These are phyloP conservation scores for Metarhizium humberi DNA, from an alignment of 2,329 filamentous ascomycete species.

Conservation along the genomic window DNA sequence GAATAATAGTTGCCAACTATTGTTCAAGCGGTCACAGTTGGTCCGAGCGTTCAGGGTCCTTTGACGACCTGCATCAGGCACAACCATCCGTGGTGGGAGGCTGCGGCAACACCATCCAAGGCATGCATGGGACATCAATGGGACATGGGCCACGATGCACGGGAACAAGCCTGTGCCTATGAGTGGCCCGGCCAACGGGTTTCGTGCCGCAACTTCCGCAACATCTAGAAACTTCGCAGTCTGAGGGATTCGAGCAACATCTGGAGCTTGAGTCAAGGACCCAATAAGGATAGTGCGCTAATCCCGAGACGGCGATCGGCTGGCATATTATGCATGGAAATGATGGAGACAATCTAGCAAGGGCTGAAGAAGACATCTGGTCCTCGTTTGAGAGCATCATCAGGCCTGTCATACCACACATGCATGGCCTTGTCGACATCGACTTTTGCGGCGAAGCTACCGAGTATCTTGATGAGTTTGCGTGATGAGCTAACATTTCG, in stretches of 20 bases:
- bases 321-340: slow-evolving; percentile 9
- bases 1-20: not conserved
- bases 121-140: not conserved
- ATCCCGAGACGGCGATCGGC: slow-evolving; percentile 9
- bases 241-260: too few relatives aligned
- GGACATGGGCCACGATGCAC: not conserved
- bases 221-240: not conserved
- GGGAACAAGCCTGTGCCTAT: not conserved
- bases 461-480: not conserved
- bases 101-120: not conserved
- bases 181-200: not conserved
- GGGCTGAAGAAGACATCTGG: not conserved
- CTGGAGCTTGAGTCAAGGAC: slow-evolving; percentile 4
- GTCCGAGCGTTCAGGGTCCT: not conserved
- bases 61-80: not conserved
- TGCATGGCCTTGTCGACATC: too few relatives aligned
- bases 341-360: not conserved
- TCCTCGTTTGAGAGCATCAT: not conserved
- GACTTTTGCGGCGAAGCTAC: not conserved
- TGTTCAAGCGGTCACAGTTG: not conserved
- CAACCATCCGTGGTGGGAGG: not conserved
- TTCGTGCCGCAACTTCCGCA: not conserved
- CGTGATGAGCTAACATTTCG: not conserved
- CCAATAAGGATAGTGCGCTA: slow-evolving; percentile 7
- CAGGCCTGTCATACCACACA: not conserved